Conservation (phyloP, 352 stramenopile species). For the Blastocystis sp. region DNA sequence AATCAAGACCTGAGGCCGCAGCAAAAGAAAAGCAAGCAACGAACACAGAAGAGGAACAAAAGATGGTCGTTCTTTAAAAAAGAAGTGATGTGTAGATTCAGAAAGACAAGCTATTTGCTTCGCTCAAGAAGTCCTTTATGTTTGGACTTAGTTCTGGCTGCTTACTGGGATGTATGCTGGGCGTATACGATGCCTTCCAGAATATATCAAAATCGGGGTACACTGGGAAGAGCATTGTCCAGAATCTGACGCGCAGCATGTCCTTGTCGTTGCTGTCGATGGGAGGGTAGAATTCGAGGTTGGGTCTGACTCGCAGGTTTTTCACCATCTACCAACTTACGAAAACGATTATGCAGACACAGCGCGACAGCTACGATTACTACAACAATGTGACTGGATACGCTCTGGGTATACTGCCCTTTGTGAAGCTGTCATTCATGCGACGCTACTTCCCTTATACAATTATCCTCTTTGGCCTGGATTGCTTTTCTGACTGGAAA, state of each 20-base stretch:
- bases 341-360: background rate
- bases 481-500: background rate
- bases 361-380: background rate
- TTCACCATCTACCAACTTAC: conserved; percentile 12
- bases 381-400: conserved; percentile 25
- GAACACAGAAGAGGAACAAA: background rate
- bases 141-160: conserved; percentile 13
- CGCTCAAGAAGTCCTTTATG: background rate
- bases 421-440: conserved; percentile 10
- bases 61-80: background rate
- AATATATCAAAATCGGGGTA: background rate
- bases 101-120: background rate
- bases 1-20: background rate
- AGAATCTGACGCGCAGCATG: background rate
- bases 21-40: background rate
- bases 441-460: background rate
- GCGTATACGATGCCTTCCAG: background rate
- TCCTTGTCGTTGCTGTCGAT: background rate
- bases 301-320: background rate
- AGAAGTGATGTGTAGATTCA: background rate
- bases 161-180: conserved; percentile 36
- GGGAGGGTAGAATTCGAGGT: background rate
- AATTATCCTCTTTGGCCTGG: background rate
- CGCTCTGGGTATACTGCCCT: background rate
- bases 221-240: background rate